Conservation (phyloP, 2,329 filamentous ascomycete genomes). For the Rhynchosporium secalis region DNA sequence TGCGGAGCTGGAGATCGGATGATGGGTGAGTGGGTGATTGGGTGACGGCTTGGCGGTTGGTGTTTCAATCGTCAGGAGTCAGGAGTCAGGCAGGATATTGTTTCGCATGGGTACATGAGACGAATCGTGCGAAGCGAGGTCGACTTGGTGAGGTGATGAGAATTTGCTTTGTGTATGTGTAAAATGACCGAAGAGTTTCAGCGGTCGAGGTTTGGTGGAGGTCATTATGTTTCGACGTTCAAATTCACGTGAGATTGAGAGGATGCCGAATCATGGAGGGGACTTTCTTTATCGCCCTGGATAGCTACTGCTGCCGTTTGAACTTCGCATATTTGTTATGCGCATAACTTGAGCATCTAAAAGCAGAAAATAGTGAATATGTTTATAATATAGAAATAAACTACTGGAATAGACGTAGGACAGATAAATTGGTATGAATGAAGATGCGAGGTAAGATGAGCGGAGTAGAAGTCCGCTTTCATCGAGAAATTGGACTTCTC, state of each 20-base stretch:
- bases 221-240: no score
- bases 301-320: no score
- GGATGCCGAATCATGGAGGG: no score
- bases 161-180: background rate
- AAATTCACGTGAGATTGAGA: no score
- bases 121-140: background rate
- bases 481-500: background rate
- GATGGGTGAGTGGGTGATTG: background rate
- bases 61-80: background rate
- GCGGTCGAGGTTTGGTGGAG: background rate
- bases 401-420: no score
- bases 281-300: no score
- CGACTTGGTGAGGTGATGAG: background rate
- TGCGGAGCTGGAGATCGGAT: conserved; percentile 5
- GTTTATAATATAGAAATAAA: no score
- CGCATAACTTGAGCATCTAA: no score
- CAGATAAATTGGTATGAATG: no score
- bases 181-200: background rate
- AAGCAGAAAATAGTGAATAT: no score
- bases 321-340: no score
- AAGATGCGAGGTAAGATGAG: background rate
- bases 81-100: background rate
- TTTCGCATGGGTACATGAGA: conserved; percentile 2
- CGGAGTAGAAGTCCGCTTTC: background rate
- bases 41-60: background rate